Evolutionary conservation across 495 filamentous ascomycete species (phyloP).

Genomic region (Rostrohypoxylon terebratum): DNA sequence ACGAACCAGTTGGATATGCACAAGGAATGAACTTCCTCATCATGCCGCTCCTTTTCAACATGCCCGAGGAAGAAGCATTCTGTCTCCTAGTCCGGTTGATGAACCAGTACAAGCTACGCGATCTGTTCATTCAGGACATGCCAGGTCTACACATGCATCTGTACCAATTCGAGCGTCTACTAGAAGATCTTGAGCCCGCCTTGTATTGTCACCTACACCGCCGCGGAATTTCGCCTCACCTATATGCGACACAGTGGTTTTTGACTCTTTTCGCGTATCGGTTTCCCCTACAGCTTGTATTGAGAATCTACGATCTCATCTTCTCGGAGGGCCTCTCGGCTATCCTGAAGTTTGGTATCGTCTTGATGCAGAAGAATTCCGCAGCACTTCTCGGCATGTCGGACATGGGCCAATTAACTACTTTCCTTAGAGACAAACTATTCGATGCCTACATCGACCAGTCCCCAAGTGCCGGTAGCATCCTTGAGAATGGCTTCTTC

Average conservation of each 20-base stretch:
- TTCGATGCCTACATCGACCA: constrained; percentile 98
- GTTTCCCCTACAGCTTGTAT: constrained; percentile 94
- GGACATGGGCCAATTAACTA: constrained; percentile 88
- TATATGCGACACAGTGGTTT: constrained; percentile 99
- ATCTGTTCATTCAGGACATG: constrained; percentile 97
- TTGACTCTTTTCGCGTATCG: constrained; percentile 98
- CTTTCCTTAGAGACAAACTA: constrained; percentile 89
- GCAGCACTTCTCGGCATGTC: constrained; percentile 82
- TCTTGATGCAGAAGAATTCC: constrained; percentile 94
- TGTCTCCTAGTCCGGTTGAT: constrained; percentile 92
- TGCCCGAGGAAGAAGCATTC: constrained; percentile 98
- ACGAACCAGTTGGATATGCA: constrained; percentile 94
- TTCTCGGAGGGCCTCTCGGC: constrained; percentile 93
- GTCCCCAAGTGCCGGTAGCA: constrained; percentile 83
- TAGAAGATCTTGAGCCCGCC: constrained; percentile 94
- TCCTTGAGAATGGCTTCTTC: constrained; percentile 97
- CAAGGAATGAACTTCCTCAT: constrained; percentile 99
- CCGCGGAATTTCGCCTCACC: constrained; percentile 84
- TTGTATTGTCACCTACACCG: constrained; percentile 95
- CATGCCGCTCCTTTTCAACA: constrained; percentile 98
- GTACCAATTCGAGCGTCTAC: constrained; percentile 92
- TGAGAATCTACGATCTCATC: constrained; percentile 96
- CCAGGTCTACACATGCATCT: constrained; percentile 92
- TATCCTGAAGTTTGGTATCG: constrained; percentile 92
- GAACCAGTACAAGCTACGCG: constrained; percentile 94